These are phyloP conservation scores for Capsicum rhomboideum DNA, from an alignment of 257 asterid species.

Conservation along the genomic window DNA sequence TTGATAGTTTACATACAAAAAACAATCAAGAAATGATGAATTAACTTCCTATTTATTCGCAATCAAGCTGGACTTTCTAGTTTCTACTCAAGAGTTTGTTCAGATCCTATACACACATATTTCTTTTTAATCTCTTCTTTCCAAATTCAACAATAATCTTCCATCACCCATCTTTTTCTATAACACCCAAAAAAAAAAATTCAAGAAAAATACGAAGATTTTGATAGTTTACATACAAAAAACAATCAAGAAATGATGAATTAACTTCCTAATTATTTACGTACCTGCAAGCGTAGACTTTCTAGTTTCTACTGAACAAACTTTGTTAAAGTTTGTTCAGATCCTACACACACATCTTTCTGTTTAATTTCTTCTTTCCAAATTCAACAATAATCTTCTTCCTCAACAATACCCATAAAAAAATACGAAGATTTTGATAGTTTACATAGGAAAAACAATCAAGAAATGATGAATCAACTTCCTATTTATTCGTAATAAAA, in stretches of 20 bases:
- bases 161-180: not conserved
- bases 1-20: not conserved
- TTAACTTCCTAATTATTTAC: too few species aligned
- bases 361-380: too few species aligned
- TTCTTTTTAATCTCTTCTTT: not conserved
- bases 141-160: too few species aligned
- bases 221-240: not conserved
- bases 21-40: not conserved
- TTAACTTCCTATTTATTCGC: too few species aligned
- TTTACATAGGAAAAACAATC: not conserved
- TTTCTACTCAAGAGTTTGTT: not conserved
- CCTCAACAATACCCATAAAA: not conserved
- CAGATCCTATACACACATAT: not conserved
- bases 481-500: too few species aligned
- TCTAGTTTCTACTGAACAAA: not conserved
- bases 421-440: not conserved
- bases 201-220: not conserved
- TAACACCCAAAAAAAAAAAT: too few species aligned
- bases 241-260: not conserved
- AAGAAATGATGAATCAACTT: not conserved
- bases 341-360: not conserved
- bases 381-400: too few species aligned
- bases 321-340: not conserved
- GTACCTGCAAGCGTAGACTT: too few species aligned
- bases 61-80: constrained; percentile 5